Evolutionary conservation across 2,329 filamentous ascomycete species (phyloP).

Genomic region (Hymenoscyphus linearis): DNA sequence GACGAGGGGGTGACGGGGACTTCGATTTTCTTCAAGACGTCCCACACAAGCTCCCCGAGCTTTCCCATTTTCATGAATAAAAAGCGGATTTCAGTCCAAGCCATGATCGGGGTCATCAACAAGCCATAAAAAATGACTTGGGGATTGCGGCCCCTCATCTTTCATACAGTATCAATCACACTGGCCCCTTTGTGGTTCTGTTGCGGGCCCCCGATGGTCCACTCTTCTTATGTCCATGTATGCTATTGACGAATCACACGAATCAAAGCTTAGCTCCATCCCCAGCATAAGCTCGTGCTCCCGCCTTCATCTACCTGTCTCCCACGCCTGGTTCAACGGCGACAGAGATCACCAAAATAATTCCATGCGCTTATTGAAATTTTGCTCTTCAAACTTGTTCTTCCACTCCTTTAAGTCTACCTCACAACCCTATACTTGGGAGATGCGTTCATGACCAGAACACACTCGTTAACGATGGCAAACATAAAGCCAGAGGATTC

Average conservation of each 20-base stretch:
- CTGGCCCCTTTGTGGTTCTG: slow-evolving; percentile 18
- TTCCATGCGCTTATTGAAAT: slow-evolving; percentile 21
- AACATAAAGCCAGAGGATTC: slow-evolving; percentile 32
- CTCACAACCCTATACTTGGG: slow-evolving; percentile 11
- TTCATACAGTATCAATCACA: slow-evolving; percentile 9
- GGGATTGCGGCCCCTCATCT: slow-evolving; percentile 21
- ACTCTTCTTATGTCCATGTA: slow-evolving; percentile 18
- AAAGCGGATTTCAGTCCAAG: slow-evolving; percentile 28
- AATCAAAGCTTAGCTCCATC: slow-evolving; percentile 29
- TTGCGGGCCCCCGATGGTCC: slow-evolving; percentile 20
- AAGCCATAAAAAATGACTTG: slow-evolving; percentile 8
- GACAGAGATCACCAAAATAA: slow-evolving; percentile 19
- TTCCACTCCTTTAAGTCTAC: slow-evolving; percentile 11
- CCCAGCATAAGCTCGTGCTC: slow-evolving; percentile 28
- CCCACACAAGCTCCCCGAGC: slow-evolving; percentile 5
- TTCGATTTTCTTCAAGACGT: slow-evolving; percentile 6
- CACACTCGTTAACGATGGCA: slow-evolving; percentile 31
- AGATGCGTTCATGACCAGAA: slow-evolving; percentile 30
- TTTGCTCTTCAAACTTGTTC: slow-evolving; percentile 16
- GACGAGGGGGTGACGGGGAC: slow-evolving; percentile 10
- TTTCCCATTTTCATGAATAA: slow-evolving; percentile 15
- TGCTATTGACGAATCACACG: slow-evolving; percentile 13
- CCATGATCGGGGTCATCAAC: slow-evolving; percentile 18
- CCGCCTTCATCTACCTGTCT: slow-evolving; percentile 26
- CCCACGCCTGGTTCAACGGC: slow-evolving; percentile 21